These are phyloP conservation scores for Diaporthe longicolla DNA, from an alignment of 2,329 filamentous ascomycete genomes.

Conservation along the genomic window DNA sequence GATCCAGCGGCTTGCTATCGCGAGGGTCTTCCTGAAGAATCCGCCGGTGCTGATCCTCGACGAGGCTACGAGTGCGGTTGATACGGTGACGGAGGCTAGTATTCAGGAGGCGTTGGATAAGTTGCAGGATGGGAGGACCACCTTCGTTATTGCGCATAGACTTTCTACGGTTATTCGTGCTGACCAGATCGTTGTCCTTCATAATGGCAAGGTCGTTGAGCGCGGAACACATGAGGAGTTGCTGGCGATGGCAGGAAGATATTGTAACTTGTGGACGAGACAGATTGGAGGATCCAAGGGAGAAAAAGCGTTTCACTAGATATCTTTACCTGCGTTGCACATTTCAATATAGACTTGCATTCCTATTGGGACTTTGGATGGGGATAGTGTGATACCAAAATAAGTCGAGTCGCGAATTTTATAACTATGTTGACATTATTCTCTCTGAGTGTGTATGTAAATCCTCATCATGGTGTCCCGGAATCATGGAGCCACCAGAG, in stretches of 20 bases:
- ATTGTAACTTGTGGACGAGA: constrained; percentile 89
- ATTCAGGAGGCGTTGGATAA: constrained; percentile 39
- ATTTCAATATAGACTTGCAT: not conserved
- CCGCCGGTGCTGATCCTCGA: constrained; percentile 40
- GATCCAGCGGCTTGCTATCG: constrained; percentile 63
- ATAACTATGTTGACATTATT: too few species aligned
- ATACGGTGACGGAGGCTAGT: constrained; percentile 41
- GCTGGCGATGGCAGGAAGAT: constrained; percentile 77
- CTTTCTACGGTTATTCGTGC: constrained; percentile 64
- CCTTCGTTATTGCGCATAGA: constrained; percentile 37
- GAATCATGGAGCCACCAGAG: too few species aligned
- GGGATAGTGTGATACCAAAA: too few species aligned
- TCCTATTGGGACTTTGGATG: not conserved
- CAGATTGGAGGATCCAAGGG: constrained; percentile 67
- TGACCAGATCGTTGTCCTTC: constrained; percentile 85
- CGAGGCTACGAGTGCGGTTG: constrained; percentile 41
- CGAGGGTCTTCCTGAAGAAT: constrained; percentile 44
- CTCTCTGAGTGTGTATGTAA: too few species aligned
- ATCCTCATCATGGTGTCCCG: too few species aligned
- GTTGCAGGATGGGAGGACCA: constrained; percentile 34
- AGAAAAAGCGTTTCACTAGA: constrained; percentile 3
- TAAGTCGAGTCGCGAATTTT: not conserved
- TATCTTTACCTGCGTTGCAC: not conserved
- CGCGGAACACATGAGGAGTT: constrained; percentile 86
- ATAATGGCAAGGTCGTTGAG: constrained; percentile 81